Base-by-base conservation (phyloP, 345 rosid species). In the Salix udensis region DNA sequence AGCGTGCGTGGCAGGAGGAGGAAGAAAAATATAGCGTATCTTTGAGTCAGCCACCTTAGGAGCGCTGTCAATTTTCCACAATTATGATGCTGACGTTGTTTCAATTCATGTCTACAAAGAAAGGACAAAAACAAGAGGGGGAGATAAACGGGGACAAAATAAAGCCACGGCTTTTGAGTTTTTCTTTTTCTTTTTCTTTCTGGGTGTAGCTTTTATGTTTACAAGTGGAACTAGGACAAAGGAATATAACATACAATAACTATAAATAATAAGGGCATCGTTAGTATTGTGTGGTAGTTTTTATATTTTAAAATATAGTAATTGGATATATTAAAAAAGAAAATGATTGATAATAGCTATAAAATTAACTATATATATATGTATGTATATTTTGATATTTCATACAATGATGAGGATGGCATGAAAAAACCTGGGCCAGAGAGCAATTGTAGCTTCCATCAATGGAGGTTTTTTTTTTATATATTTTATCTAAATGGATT, bases 11-110 rank as follows among this genome's bases (percentile, higher is more conserved):
- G 0, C 52, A n/a, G 48, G 2, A 9, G 13, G 74, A 69, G 42
- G 58, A 52, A 40, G 58, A 67, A 14, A 68, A 13, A 68, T 26
- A 7, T 5, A 68, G 80, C 67, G 70, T 68, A 74, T 82, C 79
- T 78, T 74, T 68, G 85, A 81, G 86, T 82, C 83, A 79, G 86
- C 86, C 75, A 78, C 78, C 61, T 44, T 34, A n/a, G 12, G 75
- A 71, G 62, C 78, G 82, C 79, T 75, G 85, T 81, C 86, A 65
- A 72, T 81, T 84, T 81, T 81, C 85, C 86, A 79, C 85, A 77
- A 82, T 24, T 62, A 30, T 61, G 42, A 53, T 18, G 37, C 30
- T 58, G 53, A 80, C 80, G 76, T 76, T 65, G 80, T 40, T 82
- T 53, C 72, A 72, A 50, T 66, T 75, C 77, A 67, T 78, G 74